Evolutionary conservation across 1,284 basidiomycete species (phyloP).

Genomic region (Quambalaria eucalypti): DNA sequence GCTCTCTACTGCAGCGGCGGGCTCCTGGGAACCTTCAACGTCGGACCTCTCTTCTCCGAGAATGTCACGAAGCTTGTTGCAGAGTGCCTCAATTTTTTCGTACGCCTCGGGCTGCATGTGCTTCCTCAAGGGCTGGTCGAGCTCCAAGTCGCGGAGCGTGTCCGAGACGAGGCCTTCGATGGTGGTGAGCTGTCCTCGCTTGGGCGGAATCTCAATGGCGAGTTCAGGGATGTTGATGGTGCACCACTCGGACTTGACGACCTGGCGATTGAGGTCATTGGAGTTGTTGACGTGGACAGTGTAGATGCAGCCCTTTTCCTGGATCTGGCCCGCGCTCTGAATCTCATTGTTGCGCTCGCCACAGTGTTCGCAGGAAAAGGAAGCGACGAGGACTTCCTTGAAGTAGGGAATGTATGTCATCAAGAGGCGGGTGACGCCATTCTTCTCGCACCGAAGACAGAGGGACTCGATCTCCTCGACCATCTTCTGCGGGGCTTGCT

Average conservation of each 20-base stretch:
- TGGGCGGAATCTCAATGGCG: constrained; percentile 75
- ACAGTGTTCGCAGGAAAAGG: constrained; percentile 90
- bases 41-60: constrained; percentile 56
- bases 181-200: constrained; percentile 85
- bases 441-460: constrained; percentile 85
- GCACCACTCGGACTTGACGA: constrained; percentile 80
- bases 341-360: constrained; percentile 87
- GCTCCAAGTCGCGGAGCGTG: constrained; percentile 69
- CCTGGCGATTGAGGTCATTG: constrained; percentile 78
- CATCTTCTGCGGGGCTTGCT: constrained; percentile 20
- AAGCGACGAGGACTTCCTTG: constrained; percentile 88
- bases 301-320: constrained; percentile 58
- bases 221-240: constrained; percentile 77
- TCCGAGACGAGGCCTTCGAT: constrained; percentile 86
- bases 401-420: constrained; percentile 95
- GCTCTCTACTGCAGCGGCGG: constrained; percentile 32
- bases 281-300: constrained; percentile 66
- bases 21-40: constrained; percentile 15
- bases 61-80: constrained; percentile 62
- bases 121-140: constrained; percentile 76
- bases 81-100: constrained; percentile 67
- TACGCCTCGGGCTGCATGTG: constrained; percentile 71
- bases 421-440: constrained; percentile 85
- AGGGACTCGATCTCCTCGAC: constrained; percentile 64
- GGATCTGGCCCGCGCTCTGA: constrained; percentile 78